A percentile compares a stretch with the other conserved stretches of the same genome.
Conservation (phyloP, 2,329 filamentous ascomycete genomes). For the Metarhizium album region DNA sequence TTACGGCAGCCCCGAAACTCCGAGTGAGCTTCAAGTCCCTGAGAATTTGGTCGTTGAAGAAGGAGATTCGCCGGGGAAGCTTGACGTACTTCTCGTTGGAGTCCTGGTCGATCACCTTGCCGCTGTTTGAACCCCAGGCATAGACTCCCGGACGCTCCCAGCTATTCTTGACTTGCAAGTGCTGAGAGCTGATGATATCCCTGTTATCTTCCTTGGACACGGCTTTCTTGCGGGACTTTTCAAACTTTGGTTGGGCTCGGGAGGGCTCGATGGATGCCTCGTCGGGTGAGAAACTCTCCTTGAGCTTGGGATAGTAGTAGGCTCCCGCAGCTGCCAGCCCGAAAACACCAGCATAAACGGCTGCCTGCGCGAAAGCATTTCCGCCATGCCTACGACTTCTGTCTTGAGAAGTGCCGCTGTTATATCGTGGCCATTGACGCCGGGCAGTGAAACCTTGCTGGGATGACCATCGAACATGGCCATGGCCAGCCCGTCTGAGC, state of each 20-base stretch:
- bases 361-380: slow-evolving; percentile 11
- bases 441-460: slow-evolving; percentile 12
- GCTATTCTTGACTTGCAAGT: slow-evolving; percentile 77
- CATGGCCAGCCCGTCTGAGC: slow-evolving; percentile 16
- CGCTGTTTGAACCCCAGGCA: slow-evolving; percentile 82
- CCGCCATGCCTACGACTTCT: slow-evolving; percentile 15
- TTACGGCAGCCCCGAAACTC: slow-evolving; percentile 75
- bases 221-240: slow-evolving; percentile 49
- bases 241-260: slow-evolving; percentile 52
- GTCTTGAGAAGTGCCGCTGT: slow-evolving; percentile 13
- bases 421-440: slow-evolving; percentile 21
- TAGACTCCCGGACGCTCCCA: slow-evolving; percentile 80
- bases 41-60: slow-evolving; percentile 75
- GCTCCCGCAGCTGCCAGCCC: slow-evolving; percentile 27
- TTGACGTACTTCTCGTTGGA: slow-evolving; percentile 71
- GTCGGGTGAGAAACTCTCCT: slow-evolving; percentile 11
- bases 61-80: slow-evolving; percentile 63
- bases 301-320: slow-evolving; percentile 27
- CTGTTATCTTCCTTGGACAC: slow-evolving; percentile 60
- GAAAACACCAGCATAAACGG: slow-evolving; percentile 22
- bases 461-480: slow-evolving; percentile 13
- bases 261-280: slow-evolving; percentile 10
- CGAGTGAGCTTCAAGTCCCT: slow-evolving; percentile 79
- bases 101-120: slow-evolving; percentile 75
- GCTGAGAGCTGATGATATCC: slow-evolving; percentile 72